Base-by-base conservation (phyloP, 2,329 filamentous ascomycete species). In the Beauveria scarabaeidicola region DNA sequence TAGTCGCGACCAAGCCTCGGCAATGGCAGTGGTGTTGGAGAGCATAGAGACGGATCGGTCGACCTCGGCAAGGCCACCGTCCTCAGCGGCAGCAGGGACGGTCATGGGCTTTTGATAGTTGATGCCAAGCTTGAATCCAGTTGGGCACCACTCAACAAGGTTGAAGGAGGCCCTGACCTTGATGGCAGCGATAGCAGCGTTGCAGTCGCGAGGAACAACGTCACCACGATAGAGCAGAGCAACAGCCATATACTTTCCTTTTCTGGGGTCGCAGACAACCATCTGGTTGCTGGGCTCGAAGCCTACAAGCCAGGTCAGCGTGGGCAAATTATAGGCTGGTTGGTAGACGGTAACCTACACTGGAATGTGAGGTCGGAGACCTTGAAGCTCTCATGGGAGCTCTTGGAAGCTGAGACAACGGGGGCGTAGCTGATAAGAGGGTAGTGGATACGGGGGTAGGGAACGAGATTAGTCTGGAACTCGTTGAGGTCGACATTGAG, bases 341-440 rank as follows among this genome's bases (percentile, higher is more conserved):
- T 21, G 46, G 13, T 21, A 6, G 21, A 1, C 5, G 17, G 40
- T 6, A 4, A 77, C 82, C 70, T 78, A 88, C 86, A 88, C 73
- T 88, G 85, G 77, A 88, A 85, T 70, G 86, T 89, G 64, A 89
- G 76, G 65, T 94, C 90, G 63, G 85, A 82, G 59, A 91, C 87
- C 80, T 90, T 91, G 84, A 92, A 92, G 79, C 88, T 90, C 79
- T 94, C 90, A 71, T 94, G 90, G 52, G 86, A 83, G 74, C 88
- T 90, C 82, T 89, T 90, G 78, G 82, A 80, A 61, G 85, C 84
- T 23, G 85, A 88, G 64, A 89, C 80, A 66, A 89, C 86, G 36
- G 86, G 86, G 11, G 86, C 85, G 70, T 89, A 89, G 77, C 83
- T 86, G 76, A 89, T 87, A 51, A 89, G 75, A 56, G 86, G 86